Percentiles rank a stretch among this genome's conserved stretches.
Evolutionary conservation across 352 stramenopile species (phyloP).

Genomic region (Globisporangium okanoganense): DNA sequence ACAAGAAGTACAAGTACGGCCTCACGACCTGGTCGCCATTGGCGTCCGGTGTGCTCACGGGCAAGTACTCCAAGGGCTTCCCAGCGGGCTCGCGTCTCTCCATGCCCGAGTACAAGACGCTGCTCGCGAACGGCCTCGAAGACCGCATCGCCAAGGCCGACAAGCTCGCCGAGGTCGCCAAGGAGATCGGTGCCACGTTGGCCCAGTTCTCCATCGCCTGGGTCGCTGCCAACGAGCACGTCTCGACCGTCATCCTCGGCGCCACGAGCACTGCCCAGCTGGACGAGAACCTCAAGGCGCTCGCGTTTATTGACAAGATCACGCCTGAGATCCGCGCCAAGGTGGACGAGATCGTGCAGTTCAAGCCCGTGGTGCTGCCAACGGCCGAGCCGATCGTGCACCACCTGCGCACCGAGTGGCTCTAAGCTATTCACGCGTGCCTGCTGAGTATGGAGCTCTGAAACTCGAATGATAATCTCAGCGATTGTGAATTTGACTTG

Average conservation of each 20-base stretch:
- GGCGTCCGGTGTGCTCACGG: conserved; percentile 62
- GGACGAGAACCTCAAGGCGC: conserved; percentile 70
- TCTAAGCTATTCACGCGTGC: conserved; percentile 18
- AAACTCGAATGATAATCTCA: neutral
- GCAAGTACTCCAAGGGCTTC: conserved; percentile 81
- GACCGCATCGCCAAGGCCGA: conserved; percentile 42
- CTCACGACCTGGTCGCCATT: conserved; percentile 74
- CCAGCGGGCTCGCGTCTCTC: conserved; percentile 63
- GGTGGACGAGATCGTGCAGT: conserved; percentile 67
- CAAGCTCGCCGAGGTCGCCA: conserved; percentile 47
- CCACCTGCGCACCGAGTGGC: conserved; percentile 29
- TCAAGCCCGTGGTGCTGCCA: conserved; percentile 27
- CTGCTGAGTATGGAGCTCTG: neutral
- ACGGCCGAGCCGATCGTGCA: conserved; percentile 28
- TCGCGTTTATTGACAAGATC: conserved; percentile 64
- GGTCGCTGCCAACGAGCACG: conserved; percentile 45
- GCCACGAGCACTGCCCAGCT: conserved; percentile 47
- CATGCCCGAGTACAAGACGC: conserved; percentile 42
- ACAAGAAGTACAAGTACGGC: conserved; percentile 50
- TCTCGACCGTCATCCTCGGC: conserved; percentile 49
- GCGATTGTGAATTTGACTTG: neutral
- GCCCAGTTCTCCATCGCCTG: conserved; percentile 57
- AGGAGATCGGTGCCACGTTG: conserved; percentile 56
- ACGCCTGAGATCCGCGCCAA: conserved; percentile 61
- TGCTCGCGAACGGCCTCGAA: conserved; percentile 45